A percentile compares a stretch with the other conserved stretches of the same genome.
These are phyloP conservation scores for Nevesoporus exiguus DNA, from an alignment of 768 basidiomycete species.

Conservation along the genomic window DNA sequence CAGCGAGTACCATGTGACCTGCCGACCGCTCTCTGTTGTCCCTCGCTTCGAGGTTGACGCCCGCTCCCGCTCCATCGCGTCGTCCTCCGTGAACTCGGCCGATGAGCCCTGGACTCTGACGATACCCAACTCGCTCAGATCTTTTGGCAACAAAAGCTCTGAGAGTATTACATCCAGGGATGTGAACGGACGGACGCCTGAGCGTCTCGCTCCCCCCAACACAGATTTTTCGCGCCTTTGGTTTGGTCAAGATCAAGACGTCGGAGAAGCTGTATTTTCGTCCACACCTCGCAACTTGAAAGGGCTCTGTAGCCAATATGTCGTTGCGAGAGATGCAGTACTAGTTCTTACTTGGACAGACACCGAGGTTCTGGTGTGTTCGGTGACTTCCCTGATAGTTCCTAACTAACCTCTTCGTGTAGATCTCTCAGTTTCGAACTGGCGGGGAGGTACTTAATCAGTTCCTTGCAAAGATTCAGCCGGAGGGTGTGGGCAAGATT, in stretches of 20 bases:
- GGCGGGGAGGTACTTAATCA: not conserved
- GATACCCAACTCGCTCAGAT: conserved; percentile 65
- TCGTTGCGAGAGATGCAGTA: conserved; percentile 26
- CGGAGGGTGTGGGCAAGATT: conserved; percentile 21
- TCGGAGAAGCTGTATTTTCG: conserved; percentile 15
- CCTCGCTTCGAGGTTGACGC: conserved; percentile 14
- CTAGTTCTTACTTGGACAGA: conserved; percentile 49
- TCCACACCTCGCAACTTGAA: conserved; percentile 7
- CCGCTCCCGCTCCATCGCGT: conserved; percentile 12
- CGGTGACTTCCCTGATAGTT: not conserved
- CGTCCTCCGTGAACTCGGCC: conserved; percentile 19
- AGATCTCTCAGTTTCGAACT: conserved; percentile 23
- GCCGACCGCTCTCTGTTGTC: conserved; percentile 39
- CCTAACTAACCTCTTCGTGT: not conserved
- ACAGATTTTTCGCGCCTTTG: conserved; percentile 20
- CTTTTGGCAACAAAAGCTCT: conserved; percentile 44
- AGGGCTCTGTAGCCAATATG: conserved; percentile 23
- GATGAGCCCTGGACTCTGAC: conserved; percentile 35
- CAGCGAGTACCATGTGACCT: conserved; percentile 42
- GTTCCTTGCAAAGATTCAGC: conserved; percentile 14
- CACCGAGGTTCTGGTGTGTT: conserved; percentile 28
- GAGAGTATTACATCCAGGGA: conserved; percentile 38
- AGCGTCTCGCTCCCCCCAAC: conserved; percentile 30
- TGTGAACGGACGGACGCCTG: conserved; percentile 20
- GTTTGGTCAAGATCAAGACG: conserved; percentile 24